phyloP scores from a whole-genome alignment of 2,329 filamentous ascomycete species.

The Leptographium radiaticola region DNA sequence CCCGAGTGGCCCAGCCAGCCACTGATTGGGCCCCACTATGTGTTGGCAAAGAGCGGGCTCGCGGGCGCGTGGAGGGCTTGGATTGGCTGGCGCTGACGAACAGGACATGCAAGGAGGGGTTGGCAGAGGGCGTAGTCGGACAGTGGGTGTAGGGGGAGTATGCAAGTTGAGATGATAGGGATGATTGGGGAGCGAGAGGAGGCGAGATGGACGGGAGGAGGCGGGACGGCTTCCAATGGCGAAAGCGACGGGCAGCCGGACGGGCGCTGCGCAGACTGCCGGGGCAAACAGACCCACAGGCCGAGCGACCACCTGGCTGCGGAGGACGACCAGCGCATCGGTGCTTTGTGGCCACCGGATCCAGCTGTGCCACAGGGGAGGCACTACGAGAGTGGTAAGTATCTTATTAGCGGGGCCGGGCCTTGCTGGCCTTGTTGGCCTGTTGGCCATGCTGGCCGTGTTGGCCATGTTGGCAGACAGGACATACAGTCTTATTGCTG shows the following conservation, averaged over 20 bases:
- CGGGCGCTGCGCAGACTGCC: too few relatives aligned
- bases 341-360: neutral
- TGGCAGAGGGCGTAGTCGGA: neutral
- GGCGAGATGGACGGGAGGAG: neutral
- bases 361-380: neutral
- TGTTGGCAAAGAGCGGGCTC: slow-evolving; percentile 7
- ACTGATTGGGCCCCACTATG: slow-evolving; percentile 3
- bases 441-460: neutral
- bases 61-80: slow-evolving; percentile 8
- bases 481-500: neutral
- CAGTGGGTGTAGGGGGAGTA: neutral
- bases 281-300: neutral
- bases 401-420: too few relatives aligned
- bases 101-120: neutral
- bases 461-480: neutral
- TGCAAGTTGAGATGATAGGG: neutral
- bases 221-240: neutral
- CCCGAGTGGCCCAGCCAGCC: neutral
- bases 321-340: slow-evolving; percentile 1
- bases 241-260: neutral
- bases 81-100: slow-evolving; percentile 9
- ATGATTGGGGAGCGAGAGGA: neutral
- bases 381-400: too few relatives aligned
- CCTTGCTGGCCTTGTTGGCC: too few relatives aligned
- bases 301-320: neutral